phyloP scores from a whole-genome alignment of 345 rosid genomes.

The Arabis hirsuta region DNA sequence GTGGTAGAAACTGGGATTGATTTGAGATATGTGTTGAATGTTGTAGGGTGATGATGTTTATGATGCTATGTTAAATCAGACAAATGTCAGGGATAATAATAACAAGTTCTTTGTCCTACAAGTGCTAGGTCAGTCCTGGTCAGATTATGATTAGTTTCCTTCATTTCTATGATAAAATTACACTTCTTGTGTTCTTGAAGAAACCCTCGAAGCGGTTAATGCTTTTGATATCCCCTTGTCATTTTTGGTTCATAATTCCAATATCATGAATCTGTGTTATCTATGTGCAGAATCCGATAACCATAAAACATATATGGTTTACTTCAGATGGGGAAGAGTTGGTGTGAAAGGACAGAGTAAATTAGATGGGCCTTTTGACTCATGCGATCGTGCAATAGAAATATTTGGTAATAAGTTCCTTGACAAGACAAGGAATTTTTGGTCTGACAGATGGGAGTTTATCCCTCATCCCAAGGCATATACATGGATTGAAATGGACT shows the following conservation, averaged over 20 bases:
- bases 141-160: not conserved
- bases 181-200: not conserved
- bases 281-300: constrained; percentile 73
- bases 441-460: constrained; percentile 68
- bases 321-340: constrained; percentile 91
- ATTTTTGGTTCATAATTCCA: not conserved
- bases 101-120: constrained; percentile 86
- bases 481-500: constrained; percentile 87
- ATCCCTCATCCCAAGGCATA: constrained; percentile 60
- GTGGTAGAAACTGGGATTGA: constrained; percentile 21
- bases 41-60: constrained; percentile 76
- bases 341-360: constrained; percentile 87
- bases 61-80: constrained; percentile 88
- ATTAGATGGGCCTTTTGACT: constrained; percentile 66
- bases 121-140: constrained; percentile 63
- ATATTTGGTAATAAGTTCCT: constrained; percentile 68
- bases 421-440: constrained; percentile 68
- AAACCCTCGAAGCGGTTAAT: not conserved
- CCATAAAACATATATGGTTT: constrained; percentile 64
- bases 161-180: not conserved
- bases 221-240: constrained; percentile 13
- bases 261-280: not conserved
- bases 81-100: constrained; percentile 72
- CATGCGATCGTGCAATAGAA: constrained; percentile 53
- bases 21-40: constrained; percentile 13